Conservation (phyloP, 2,329 filamentous ascomycete genomes). For the Colletotrichum graminicola region DNA sequence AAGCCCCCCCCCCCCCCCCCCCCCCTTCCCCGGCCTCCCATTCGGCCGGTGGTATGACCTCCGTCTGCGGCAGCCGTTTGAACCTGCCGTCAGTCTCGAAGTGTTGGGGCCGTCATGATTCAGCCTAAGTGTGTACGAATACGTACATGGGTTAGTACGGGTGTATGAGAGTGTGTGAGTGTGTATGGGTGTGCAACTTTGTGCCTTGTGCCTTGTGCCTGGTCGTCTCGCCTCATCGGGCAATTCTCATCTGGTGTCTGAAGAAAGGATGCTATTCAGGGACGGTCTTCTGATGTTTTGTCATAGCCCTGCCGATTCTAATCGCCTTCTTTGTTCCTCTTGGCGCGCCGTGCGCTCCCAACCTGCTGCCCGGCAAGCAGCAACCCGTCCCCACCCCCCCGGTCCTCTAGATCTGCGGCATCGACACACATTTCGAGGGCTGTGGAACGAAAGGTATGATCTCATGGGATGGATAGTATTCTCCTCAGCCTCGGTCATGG, state of each 20-base stretch:
- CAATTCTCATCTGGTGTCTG: neutral
- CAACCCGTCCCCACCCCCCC: neutral
- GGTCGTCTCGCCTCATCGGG: neutral
- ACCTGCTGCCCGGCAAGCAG: slow-evolving; percentile 3
- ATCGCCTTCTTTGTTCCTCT: neutral
- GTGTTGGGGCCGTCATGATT: neutral
- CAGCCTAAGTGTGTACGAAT: neutral
- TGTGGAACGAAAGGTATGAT: neutral
- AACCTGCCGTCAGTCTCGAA: neutral
- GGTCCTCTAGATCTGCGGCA: neutral
- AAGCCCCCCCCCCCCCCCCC: neutral
- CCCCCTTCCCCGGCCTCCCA: no score
- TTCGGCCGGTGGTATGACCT: neutral
- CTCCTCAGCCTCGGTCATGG: neutral
- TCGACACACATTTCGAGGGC: neutral
- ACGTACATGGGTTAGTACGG: neutral
- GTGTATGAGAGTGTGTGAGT: neutral
- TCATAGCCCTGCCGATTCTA: no score
- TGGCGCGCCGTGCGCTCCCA: neutral
- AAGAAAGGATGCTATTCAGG: slow-evolving; percentile 8
- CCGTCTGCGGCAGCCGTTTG: neutral
- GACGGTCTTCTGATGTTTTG: neutral
- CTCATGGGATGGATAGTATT: neutral
- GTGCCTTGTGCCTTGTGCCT: slow-evolving; percentile 2
- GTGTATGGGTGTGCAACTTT: neutral